These are phyloP conservation scores for Xanthoconium purpureum DNA, from an alignment of 768 basidiomycete species.

Conservation along the genomic window DNA sequence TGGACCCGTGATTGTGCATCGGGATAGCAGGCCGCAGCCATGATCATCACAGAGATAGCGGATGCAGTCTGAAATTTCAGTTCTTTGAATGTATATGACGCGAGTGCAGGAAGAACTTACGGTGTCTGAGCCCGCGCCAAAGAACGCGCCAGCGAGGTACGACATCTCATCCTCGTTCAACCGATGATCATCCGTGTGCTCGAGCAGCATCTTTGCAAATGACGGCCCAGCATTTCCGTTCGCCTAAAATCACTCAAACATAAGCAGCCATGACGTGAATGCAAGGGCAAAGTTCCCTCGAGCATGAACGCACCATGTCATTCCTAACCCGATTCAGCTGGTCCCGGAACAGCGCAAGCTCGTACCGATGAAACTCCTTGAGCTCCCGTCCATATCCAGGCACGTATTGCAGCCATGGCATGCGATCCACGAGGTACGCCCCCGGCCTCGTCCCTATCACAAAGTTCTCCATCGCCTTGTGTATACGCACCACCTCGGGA, in stretches of 20 bases:
- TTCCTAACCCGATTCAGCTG: conserved; percentile 31
- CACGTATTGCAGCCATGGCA: conserved; percentile 39
- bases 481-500: conserved; percentile 18
- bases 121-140: conserved; percentile 59
- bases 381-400: conserved; percentile 57
- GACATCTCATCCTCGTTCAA: conserved; percentile 51
- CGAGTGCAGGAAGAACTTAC: conserved; percentile 10
- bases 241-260: background rate
- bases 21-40: conserved; percentile 50
- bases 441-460: conserved; percentile 32
- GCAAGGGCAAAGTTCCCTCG: background rate
- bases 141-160: conserved; percentile 59
- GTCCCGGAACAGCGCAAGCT: conserved; percentile 47
- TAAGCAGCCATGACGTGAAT: background rate
- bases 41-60: conserved; percentile 45
- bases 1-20: conserved; percentile 46
- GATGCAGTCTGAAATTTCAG: conserved; percentile 38
- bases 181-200: conserved; percentile 44
- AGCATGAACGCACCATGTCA: conserved; percentile 1
- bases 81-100: background rate
- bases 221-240: conserved; percentile 16
- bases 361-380: conserved; percentile 47
- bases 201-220: conserved; percentile 52
- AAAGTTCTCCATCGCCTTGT: conserved; percentile 20
- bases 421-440: conserved; percentile 31